Percentiles rank a stretch among this genome's conserved stretches.
Evolutionary conservation across 2,329 filamentous ascomycete species (phyloP).

Genomic region (Colletotrichum falcatum): DNA sequence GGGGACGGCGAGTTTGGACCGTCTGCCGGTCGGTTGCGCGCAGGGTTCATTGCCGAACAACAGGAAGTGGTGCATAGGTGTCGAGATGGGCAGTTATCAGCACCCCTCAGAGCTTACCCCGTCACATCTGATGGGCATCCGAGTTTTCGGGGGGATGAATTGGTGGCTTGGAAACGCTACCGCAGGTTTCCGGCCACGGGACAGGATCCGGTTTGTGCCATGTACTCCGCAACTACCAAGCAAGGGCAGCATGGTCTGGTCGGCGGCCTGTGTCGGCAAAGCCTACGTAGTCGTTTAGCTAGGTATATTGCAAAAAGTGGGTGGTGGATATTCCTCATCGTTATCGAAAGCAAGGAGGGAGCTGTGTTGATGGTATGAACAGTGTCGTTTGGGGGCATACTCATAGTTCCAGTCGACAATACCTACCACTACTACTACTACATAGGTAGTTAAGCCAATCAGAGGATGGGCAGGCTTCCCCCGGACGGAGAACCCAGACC

Average conservation of each 20-base stretch:
- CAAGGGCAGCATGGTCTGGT: too few relatives aligned
- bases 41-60: slow-evolving; percentile 16
- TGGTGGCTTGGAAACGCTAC: not conserved
- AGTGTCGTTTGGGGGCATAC: not conserved
- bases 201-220: too few relatives aligned
- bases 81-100: not conserved
- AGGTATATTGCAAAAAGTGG: slow-evolving; percentile 3
- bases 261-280: not conserved
- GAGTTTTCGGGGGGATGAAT: not conserved
- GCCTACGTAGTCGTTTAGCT: too few relatives aligned
- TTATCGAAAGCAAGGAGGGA: slow-evolving; percentile 18
- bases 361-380: not conserved
- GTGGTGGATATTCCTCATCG: slow-evolving; percentile 1
- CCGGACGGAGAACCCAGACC: slow-evolving; percentile 11
- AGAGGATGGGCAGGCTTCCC: slow-evolving; percentile 18
- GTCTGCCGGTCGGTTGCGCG: slow-evolving; percentile 6
- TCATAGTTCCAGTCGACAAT: not conserved
- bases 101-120: not conserved
- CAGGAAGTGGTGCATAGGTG: not conserved
- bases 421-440: too few relatives aligned
- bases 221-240: too few relatives aligned
- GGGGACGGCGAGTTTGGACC: slow-evolving; percentile 3
- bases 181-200: slow-evolving; percentile 9
- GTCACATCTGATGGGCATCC: slow-evolving; percentile 26
- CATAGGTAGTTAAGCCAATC: slow-evolving; percentile 30